Evolutionary conservation across 129 eudicot genomes (phyloP), one percentile per base, ranked within the genome.

Genomic region (Solidago caesia): DNA sequence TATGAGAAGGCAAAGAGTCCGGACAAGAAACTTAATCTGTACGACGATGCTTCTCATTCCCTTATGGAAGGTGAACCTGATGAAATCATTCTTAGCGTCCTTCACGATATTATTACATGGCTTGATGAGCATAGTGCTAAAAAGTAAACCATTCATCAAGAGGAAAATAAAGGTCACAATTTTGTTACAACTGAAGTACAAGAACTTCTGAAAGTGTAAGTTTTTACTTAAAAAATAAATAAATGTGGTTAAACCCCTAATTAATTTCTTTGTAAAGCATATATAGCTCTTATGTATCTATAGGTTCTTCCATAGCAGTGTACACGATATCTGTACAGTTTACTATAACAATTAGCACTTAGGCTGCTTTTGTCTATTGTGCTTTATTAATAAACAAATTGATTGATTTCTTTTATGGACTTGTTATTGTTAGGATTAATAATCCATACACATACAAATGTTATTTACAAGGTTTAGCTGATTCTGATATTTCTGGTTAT

Each of bases 61-160:
- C 94, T 95, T 75, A 85, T 95, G 5, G 99, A 91, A 72, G 99
- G 99, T 42, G 99, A 95, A 83, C 86, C 92, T 1, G 99, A 95
- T 81, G 97, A 91, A 57, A 51, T 77, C 63, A 91, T 91, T 66
- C 67, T 66, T 64, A 59, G 79, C 47, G 91, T 91, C 44, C 80
- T 95, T 51, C 83, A 60, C 58, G 96, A 95, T 66, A 85, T 91
- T 57, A 72, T 89, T 33, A 63, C 94, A 47, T 95, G 99, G 99
- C 89, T 95, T 5, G 89, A 95, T 10, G 86, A 84, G 63, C 99
- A 66, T 69, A 70, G 87, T 67, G 46, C 75, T 13, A 61, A 41
- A 56, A 71, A 73, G 44, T 63, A 51, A 52, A 43, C 10, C 15
- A 6, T 79, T 39, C 16, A 13, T 61, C 29, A 1, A 48, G 72